Evolutionary conservation across 208 protist genomes (phyloP).

Genomic region (Acanthamoeba lenticulata): DNA sequence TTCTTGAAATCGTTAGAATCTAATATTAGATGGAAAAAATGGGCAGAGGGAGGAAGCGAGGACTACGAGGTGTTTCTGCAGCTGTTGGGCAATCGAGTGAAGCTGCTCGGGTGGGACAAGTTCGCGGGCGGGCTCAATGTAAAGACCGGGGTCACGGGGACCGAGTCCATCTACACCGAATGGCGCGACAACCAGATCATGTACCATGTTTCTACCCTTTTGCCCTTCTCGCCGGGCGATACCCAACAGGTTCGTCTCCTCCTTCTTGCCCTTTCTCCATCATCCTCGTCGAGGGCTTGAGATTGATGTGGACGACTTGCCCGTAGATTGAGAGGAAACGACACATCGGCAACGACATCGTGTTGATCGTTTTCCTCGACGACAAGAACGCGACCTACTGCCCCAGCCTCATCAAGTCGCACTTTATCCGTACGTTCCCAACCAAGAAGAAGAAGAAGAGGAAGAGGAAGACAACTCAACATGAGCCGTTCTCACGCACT

Average conservation of each 20-base stretch:
- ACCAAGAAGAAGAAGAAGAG: too few species aligned
- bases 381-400: background rate
- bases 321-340: slow-evolving; percentile 26
- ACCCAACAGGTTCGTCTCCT: background rate
- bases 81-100: background rate
- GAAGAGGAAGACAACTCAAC: too few species aligned
- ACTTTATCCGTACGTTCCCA: slow-evolving; percentile 31
- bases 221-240: slow-evolving; percentile 6
- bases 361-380: slow-evolving; percentile 50
- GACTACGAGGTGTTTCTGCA: slow-evolving; percentile 41
- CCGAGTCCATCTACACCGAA: background rate
- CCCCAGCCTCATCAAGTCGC: background rate
- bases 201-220: slow-evolving; percentile 45
- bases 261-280: background rate
- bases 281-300: background rate
- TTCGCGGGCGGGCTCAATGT: slow-evolving; percentile 44
- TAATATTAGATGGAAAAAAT: too few species aligned
- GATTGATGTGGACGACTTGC: too few species aligned
- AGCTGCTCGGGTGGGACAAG: slow-evolving; percentile 14
- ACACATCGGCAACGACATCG: slow-evolving; percentile 60
- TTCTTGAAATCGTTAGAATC: too few species aligned
- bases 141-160: slow-evolving; percentile 7
- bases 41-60: background rate
- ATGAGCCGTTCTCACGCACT: background rate
- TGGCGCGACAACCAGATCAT: slow-evolving; percentile 38